A percentile compares a stretch with the other conserved stretches of the same genome.
These are phyloP conservation scores for Scleromitrula shiraiana DNA, from an alignment of 2,329 filamentous ascomycete species.

Conservation along the genomic window DNA sequence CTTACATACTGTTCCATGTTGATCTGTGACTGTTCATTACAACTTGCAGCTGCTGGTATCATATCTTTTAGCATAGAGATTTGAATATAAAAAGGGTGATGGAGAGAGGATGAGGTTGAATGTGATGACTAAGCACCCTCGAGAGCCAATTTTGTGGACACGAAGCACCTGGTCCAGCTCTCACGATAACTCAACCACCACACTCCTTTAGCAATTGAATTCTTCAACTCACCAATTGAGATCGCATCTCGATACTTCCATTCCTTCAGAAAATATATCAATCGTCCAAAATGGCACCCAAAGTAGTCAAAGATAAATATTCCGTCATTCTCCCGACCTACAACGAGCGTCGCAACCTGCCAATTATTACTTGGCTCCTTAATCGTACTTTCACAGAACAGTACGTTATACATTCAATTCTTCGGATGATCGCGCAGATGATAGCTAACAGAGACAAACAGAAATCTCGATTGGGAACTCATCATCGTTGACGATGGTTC, in stretches of 20 bases:
- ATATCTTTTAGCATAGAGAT: too few species aligned
- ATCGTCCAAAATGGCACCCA: constrained; percentile 7
- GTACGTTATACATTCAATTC: constrained; percentile 42
- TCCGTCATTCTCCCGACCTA: constrained; percentile 96
- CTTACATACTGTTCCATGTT: too few species aligned
- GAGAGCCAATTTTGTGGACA: constrained; percentile 5
- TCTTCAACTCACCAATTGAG: background rate
- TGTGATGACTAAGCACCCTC: constrained; percentile 1
- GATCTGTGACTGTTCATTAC: too few species aligned
- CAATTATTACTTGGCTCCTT: constrained; percentile 90
- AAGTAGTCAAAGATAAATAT: constrained; percentile 64
- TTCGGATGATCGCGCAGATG: background rate
- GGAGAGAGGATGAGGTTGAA: background rate
- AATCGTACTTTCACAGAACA: constrained; percentile 84
- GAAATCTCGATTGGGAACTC: constrained; percentile 92
- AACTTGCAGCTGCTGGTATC: too few species aligned
- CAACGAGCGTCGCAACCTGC: constrained; percentile 96
- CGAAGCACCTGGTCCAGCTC: constrained; percentile 1
- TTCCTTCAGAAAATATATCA: constrained; percentile 1
- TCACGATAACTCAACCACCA: constrained; percentile 3
- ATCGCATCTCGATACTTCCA: background rate
- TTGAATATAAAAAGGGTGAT: too few species aligned
- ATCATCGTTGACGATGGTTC: constrained; percentile 98
- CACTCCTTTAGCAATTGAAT: constrained; percentile 4
- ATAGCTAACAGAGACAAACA: constrained; percentile 31